Percentiles rank a stretch among this genome's conserved stretches.
phyloP scores from a whole-genome alignment of 2,329 filamentous ascomycete genomes.

The Colletotrichum sp. region DNA sequence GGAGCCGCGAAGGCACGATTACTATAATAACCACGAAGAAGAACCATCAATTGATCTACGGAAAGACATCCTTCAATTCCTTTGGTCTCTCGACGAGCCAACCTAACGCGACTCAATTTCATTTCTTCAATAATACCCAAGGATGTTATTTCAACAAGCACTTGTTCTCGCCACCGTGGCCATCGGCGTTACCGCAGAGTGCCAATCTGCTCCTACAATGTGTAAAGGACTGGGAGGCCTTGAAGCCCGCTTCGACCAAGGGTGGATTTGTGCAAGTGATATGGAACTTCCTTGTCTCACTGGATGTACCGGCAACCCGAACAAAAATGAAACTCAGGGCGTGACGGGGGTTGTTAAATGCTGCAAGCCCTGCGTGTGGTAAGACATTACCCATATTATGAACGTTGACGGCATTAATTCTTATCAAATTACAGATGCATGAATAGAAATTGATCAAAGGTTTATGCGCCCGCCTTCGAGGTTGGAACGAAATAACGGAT shows the following conservation, averaged over 20 bases:
- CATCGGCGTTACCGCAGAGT: background rate
- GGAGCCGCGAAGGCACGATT: background rate
- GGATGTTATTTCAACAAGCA: background rate
- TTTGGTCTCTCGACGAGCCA: background rate
- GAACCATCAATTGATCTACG: accelerated
- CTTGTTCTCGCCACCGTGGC: background rate
- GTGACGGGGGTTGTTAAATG: background rate
- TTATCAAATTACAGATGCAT: background rate
- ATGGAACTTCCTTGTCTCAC: background rate
- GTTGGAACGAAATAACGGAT: background rate
- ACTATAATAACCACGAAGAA: background rate
- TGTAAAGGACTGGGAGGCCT: background rate
- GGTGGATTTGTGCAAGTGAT: background rate
- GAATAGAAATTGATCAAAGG: background rate
- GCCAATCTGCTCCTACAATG: background rate
- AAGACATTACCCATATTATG: background rate
- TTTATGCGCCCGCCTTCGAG: background rate
- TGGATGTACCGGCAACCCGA: background rate
- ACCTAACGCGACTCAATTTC: background rate
- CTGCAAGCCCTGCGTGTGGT: accelerated
- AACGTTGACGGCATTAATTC: background rate
- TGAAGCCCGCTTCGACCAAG: background rate
- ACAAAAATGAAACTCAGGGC: background rate
- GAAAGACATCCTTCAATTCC: background rate
- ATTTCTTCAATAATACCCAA: background rate